phyloP scores from a whole-genome alignment of 306 rosid species.

The Quercus dentata region DNA sequence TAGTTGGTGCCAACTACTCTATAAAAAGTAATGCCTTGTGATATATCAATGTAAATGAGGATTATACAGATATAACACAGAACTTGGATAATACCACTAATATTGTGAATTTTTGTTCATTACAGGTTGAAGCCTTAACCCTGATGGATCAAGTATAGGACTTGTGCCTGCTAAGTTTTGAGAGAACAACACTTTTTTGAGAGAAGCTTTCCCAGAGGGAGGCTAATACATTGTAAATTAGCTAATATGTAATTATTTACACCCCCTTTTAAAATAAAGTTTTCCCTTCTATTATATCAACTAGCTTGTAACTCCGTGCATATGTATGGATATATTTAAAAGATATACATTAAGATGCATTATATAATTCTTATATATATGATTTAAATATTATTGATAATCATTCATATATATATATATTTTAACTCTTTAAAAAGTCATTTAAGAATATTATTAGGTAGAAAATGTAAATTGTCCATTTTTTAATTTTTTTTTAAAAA shows the following conservation, averaged over 20 bases:
- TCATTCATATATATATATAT: too few relatives aligned
- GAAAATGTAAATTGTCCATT: too few relatives aligned
- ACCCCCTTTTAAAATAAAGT: constrained; percentile 12
- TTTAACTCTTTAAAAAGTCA: too few relatives aligned
- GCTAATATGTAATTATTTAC: constrained; percentile 46
- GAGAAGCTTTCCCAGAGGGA: constrained; percentile 29
- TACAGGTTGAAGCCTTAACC: constrained; percentile 47
- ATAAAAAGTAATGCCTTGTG: constrained; percentile 10
- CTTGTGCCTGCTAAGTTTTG: constrained; percentile 47
- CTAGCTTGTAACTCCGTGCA: neutral
- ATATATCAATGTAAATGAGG: neutral
- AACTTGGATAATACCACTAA: constrained; percentile 16
- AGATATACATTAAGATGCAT: too few relatives aligned
- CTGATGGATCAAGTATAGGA: constrained; percentile 3
- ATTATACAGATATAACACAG: constrained; percentile 3
- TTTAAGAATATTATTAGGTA: too few relatives aligned
- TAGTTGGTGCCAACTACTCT: constrained; percentile 21
- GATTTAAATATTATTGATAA: too few relatives aligned
- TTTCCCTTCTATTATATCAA: neutral
- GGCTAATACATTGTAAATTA: constrained; percentile 34
- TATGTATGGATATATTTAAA: too few relatives aligned
- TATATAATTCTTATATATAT: too few relatives aligned
- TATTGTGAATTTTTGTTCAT: constrained; percentile 19
- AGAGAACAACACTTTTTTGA: constrained; percentile 25
- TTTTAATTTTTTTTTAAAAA: too few relatives aligned